Conservation (phyloP, 2,329 filamentous ascomycete genomes). For the Diaporthe eres region DNA sequence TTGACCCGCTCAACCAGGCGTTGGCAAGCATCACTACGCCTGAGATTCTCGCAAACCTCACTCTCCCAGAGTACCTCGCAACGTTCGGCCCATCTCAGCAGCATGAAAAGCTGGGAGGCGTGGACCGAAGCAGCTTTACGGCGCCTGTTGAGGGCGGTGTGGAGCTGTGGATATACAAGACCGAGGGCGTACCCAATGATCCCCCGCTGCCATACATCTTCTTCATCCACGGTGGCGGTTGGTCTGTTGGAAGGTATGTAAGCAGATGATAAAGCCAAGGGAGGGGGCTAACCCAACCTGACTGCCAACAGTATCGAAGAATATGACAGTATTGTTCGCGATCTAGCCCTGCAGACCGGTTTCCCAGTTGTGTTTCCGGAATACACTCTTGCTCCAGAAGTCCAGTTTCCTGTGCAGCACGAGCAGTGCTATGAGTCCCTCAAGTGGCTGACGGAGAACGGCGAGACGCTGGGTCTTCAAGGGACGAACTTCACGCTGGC, state of each 20-base stretch:
- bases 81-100: neutral
- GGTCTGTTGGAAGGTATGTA: neutral
- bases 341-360: slow-evolving; percentile 2
- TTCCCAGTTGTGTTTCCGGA: neutral
- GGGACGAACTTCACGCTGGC: neutral
- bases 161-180: slow-evolving; percentile 7
- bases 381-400: neutral
- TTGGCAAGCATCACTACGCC: neutral
- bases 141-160: neutral
- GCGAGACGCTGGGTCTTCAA: neutral
- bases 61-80: neutral
- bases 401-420: slow-evolving; percentile 3
- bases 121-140: neutral
- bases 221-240: neutral
- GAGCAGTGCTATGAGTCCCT: slow-evolving; percentile 1
- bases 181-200: neutral
- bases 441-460: slow-evolving; percentile 18
- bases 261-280: too few relatives aligned
- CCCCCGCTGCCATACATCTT: neutral
- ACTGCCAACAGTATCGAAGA: neutral
- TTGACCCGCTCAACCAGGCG: neutral
- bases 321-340: slow-evolving; percentile 24
- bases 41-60: neutral
- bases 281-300: neutral
- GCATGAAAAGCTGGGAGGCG: neutral